Percentiles rank a stretch among this genome's conserved stretches.
Conservation (phyloP, 1,139 yeast genomes). For the Taphrina betulina region DNA sequence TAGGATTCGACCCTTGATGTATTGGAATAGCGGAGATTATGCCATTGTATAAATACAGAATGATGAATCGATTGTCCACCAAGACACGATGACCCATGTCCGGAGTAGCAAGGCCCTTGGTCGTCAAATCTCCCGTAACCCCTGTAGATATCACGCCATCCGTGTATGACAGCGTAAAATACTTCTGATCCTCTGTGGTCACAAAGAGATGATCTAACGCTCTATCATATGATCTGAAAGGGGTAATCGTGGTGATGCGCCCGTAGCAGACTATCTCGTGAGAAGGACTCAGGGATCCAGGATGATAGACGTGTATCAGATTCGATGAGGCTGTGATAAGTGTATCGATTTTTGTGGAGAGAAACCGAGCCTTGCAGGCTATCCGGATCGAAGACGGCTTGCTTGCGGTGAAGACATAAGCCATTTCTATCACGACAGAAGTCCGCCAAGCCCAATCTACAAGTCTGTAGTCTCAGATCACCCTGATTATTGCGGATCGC, state of each 20-base stretch:
- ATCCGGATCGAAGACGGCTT: constrained; percentile 39
- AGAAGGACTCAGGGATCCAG: constrained; percentile 35
- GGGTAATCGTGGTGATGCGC: constrained; percentile 25
- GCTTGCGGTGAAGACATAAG: constrained; percentile 38
- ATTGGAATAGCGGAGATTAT: constrained; percentile 38
- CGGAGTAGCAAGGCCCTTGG: constrained; percentile 35
- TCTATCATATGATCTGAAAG: constrained; percentile 27
- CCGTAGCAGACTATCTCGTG: constrained; percentile 35
- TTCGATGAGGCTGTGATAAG: constrained; percentile 36
- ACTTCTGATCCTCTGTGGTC: constrained; percentile 36
- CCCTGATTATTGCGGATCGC: too few relatives aligned
- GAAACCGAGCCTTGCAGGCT: constrained; percentile 37
- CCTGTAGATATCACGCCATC: constrained; percentile 28
- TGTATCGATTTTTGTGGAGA: constrained; percentile 29
- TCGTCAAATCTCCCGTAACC: constrained; percentile 35
- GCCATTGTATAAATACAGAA: constrained; percentile 37
- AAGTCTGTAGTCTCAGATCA: too few relatives aligned
- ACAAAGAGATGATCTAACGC: constrained; percentile 36
- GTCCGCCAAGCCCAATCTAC: too few relatives aligned
- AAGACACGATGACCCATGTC: constrained; percentile 37
- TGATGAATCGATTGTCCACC: constrained; percentile 36
- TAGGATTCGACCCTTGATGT: constrained; percentile 16
- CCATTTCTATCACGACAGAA: constrained; percentile 19
- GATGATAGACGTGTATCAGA: constrained; percentile 35
- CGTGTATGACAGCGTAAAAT: constrained; percentile 36